Percentiles rank a stretch among this genome's conserved stretches.
These are phyloP conservation scores for Fonsecaea monophora DNA, from an alignment of 2,329 filamentous ascomycete species.

Conservation along the genomic window DNA sequence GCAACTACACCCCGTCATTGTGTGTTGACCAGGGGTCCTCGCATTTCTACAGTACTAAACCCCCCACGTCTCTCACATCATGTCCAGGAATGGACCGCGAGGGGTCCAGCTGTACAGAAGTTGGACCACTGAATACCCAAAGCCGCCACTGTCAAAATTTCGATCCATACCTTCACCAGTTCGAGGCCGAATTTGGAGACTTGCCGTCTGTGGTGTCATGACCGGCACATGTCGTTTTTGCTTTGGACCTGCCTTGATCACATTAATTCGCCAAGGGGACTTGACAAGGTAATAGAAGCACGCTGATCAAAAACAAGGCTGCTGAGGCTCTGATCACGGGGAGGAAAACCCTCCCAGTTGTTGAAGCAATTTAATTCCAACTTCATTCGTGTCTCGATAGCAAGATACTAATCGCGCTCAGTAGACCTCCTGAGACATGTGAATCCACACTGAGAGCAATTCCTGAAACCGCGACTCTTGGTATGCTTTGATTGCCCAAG, in stretches of 20 bases:
- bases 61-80: neutral
- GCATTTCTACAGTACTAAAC: too few species aligned
- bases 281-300: neutral
- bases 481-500: neutral
- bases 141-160: neutral
- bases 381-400: neutral
- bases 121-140: neutral
- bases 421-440: constrained; percentile 6
- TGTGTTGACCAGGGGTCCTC: too few species aligned
- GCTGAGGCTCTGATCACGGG: neutral
- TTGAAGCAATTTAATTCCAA: neutral
- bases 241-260: neutral
- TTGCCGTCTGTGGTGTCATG: neutral
- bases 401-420: neutral
- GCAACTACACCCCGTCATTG: too few species aligned
- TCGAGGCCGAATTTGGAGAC: neutral
- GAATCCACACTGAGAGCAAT: neutral
- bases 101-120: neutral
- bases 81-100: neutral
- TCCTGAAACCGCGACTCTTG: neutral
- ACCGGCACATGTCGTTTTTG: neutral
- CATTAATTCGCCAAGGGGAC: neutral
- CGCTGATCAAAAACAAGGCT: neutral
- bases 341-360: neutral
- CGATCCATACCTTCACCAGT: neutral